Evolutionary conservation across 164 flowering plant species (phyloP).

Genomic region (Umbilicus rupestris): DNA sequence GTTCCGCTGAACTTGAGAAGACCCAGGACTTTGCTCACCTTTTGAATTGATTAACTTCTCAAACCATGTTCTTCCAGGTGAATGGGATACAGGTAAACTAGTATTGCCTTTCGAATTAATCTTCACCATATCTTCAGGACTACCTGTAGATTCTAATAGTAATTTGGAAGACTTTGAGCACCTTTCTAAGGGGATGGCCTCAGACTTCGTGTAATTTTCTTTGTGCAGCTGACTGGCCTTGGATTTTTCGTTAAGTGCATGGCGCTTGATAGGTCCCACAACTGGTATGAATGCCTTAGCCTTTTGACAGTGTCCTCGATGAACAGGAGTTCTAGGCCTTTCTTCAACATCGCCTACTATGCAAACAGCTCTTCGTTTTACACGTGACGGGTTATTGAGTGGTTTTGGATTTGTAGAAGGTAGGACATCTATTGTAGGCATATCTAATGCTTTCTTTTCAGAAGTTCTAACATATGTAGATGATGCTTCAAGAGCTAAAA

Average conservation of each 20-base stretch:
- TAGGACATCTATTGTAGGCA: slow-evolving; percentile 24
- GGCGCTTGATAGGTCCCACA: slow-evolving; percentile 12
- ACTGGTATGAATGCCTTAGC: slow-evolving; percentile 14
- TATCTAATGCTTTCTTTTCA: slow-evolving; percentile 21
- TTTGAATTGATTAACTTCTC: slow-evolving; percentile 25
- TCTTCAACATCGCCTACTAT: slow-evolving; percentile 49
- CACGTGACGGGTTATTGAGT: slow-evolving; percentile 20
- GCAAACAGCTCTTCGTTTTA: slow-evolving; percentile 55
- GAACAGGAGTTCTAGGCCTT: slow-evolving; percentile 61
- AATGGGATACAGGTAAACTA: slow-evolving; percentile 13
- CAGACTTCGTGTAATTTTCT: slow-evolving; percentile 11
- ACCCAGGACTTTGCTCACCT: slow-evolving; percentile 9
- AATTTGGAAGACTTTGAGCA: slow-evolving; percentile 13
- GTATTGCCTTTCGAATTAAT: slow-evolving; percentile 23
- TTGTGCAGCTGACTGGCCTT: slow-evolving; percentile 11
- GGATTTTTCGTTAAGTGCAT: slow-evolving; percentile 14
- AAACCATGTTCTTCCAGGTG: slow-evolving; percentile 27
- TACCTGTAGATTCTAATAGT: slow-evolving; percentile 8
- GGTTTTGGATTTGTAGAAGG: slow-evolving; percentile 17
- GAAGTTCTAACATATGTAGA: slow-evolving; percentile 23
- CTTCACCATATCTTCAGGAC: slow-evolving; percentile 24
- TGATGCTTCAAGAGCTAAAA: slow-evolving; percentile 40
- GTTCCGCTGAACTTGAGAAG: slow-evolving; percentile 32
- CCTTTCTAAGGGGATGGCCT: slow-evolving; percentile 18
- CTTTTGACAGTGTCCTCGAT: slow-evolving; percentile 34